phyloP scores from a whole-genome alignment of 176 grass and related monocot genomes.

The Lolium perenne region DNA sequence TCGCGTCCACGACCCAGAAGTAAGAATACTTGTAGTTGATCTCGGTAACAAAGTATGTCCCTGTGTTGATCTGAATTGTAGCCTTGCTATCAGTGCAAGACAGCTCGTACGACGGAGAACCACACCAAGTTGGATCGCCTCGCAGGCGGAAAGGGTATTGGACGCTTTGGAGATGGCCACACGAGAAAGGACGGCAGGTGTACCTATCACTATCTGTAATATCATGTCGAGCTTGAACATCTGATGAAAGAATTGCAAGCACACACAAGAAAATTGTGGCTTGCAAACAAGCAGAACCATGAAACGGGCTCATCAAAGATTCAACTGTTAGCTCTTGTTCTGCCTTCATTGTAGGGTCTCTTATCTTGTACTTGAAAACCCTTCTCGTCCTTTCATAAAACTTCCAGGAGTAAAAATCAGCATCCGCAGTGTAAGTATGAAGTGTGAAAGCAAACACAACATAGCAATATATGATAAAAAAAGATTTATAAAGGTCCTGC shows the following conservation, averaged over 20 bases:
- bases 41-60: slow-evolving; percentile 13
- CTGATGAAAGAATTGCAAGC: not conserved
- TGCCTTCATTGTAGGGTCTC: too few species aligned
- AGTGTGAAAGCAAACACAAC: too few species aligned
- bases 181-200: not conserved
- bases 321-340: too few species aligned
- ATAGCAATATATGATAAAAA: too few species aligned
- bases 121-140: not conserved
- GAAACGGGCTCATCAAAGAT: too few species aligned
- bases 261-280: not conserved
- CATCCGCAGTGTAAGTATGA: too few species aligned
- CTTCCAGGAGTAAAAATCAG: too few species aligned
- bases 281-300: too few species aligned
- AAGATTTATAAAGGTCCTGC: too few species aligned
- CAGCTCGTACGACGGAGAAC: not conserved
- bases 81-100: not conserved
- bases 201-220: too few species aligned
- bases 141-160: slow-evolving; percentile 10
- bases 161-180: not conserved
- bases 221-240: not conserved
- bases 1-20: not conserved
- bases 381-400: too few species aligned
- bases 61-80: not conserved
- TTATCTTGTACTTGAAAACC: too few species aligned
- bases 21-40: slow-evolving; percentile 30